Evolutionary conservation across 805 yeast genomes (phyloP).

Genomic region (Starmerella apis): DNA sequence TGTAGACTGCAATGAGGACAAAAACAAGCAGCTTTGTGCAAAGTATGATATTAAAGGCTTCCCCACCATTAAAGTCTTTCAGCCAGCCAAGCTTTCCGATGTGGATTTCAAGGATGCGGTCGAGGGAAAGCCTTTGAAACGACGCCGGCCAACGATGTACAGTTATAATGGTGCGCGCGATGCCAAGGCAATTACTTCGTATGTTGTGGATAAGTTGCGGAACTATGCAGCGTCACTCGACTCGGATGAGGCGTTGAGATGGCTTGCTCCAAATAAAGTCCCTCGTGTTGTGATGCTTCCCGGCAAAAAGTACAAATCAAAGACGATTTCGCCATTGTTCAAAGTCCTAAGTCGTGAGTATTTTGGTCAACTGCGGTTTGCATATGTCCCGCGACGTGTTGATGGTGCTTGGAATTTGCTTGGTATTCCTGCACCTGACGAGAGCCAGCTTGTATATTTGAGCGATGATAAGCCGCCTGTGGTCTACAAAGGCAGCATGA

Average conservation of each 20-base stretch:
- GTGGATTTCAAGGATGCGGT: constrained; percentile 26
- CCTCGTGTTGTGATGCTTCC: constrained; percentile 29
- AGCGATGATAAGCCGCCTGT: constrained; percentile 24
- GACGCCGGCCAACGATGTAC: constrained; percentile 25
- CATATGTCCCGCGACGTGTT: constrained; percentile 25
- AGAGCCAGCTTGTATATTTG: constrained; percentile 25
- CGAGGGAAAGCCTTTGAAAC: constrained; percentile 23
- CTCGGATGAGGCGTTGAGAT: constrained; percentile 21
- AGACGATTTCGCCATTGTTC: constrained; percentile 28
- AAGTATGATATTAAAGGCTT: constrained; percentile 58
- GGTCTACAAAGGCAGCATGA: constrained; percentile 28
- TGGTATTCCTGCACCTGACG: constrained; percentile 23
- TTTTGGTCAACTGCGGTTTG: constrained; percentile 28
- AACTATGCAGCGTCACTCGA: constrained; percentile 28
- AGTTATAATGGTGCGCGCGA: constrained; percentile 30
- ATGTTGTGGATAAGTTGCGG: constrained; percentile 26
- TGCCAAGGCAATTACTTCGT: constrained; percentile 26
- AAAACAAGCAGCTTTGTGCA: constrained; percentile 61
- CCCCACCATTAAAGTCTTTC: constrained; percentile 74
- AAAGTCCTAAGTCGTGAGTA: constrained; percentile 29
- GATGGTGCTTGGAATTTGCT: constrained; percentile 26
- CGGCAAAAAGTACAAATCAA: constrained; percentile 25
- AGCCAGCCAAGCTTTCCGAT: constrained; percentile 59
- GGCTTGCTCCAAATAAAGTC: constrained; percentile 24
- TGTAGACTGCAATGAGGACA: constrained; percentile 69